phyloP scores from a whole-genome alignment of 1,284 basidiomycete genomes.

The Grifola frondosa region DNA sequence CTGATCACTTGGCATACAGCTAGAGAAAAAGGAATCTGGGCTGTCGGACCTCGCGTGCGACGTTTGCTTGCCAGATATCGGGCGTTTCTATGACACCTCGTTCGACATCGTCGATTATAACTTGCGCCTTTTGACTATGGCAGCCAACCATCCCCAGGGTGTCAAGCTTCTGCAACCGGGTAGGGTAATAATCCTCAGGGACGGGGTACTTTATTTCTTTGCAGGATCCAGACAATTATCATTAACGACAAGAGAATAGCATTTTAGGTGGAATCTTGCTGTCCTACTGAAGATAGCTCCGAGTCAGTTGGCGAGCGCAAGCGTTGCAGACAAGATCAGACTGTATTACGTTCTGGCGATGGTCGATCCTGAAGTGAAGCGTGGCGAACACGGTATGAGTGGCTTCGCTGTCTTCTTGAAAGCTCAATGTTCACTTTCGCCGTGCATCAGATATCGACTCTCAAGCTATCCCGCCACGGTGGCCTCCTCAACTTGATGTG shows the following conservation, averaged over 20 bases:
- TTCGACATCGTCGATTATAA: conserved; percentile 68
- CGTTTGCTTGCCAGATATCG: conserved; percentile 70
- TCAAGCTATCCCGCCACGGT: conserved; percentile 67
- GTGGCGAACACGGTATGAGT: conserved; percentile 50
- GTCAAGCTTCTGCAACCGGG: conserved; percentile 72
- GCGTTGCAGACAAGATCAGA: conserved; percentile 49
- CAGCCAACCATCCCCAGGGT: conserved; percentile 63
- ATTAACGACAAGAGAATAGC: conserved; percentile 45
- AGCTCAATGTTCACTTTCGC: background rate
- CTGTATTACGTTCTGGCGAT: conserved; percentile 77
- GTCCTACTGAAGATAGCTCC: conserved; percentile 77
- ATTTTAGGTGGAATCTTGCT: conserved; percentile 76
- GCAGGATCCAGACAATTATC: background rate
- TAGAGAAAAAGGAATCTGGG: conserved; percentile 69
- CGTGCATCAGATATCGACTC: conserved; percentile 68
- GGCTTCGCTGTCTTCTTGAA: background rate
- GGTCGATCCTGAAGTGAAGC: conserved; percentile 65
- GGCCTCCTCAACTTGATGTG: conserved; percentile 61
- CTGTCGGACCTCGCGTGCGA: conserved; percentile 73
- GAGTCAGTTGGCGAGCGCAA: conserved; percentile 42
- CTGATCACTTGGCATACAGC: conserved; percentile 42
- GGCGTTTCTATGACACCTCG: conserved; percentile 78
- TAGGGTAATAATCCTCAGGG: conserved; percentile 81
- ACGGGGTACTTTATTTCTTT: conserved; percentile 57
- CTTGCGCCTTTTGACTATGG: conserved; percentile 64